Base-by-base conservation (phyloP, 768 basidiomycete genomes). In the Russula dissimulans region DNA sequence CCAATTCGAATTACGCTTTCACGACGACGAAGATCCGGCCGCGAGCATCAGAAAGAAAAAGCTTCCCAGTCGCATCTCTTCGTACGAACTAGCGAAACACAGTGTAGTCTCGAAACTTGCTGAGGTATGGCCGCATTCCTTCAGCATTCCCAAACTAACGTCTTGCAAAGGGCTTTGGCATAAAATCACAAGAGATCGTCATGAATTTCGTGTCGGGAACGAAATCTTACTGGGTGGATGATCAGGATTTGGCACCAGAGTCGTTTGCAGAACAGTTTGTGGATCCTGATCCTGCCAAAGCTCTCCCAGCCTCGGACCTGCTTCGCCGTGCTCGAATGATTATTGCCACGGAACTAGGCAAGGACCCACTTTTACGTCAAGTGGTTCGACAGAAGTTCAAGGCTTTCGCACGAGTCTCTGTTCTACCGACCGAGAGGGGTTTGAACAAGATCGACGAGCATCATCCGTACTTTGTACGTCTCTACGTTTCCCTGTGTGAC, bases 371-470 rank as follows among this genome's bases (percentile, higher is more conserved):
- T 11, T 79, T 99, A 34, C 79, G 92, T 44, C 84, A 85, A 63
- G 79, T 84, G 58, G 84, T 92, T 53, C 84, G 97, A 54, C 78
- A 84, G 57, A 69, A 81, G 41, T 94, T 93, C 78, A 85, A 81
- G 68, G 76, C 78, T 12, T 82, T 86, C 62, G 95, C 87, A 2
- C 77, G 82, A 18, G 76, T 98, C 36, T 85, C 87, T 22, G 85
- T 95, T 15, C 77, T 79, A 50, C 94, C 95, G 0, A 98, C 95
- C 1, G 94, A 95, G 54, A 82, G 87, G 50, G 97, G 97, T 22
- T 74, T 83, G 46, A 73, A 75, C 15, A 91, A 91, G 70, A 89
- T 91, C 43, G 83, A 85, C 60, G 85, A 89, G 64, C 79, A 82
- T 57, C 83, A 88, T 71, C 79, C 79, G 4, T 87, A 85, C 70